These are phyloP conservation scores for Atalantia buxifolia DNA, from an alignment of 345 rosid genomes.

Conservation along the genomic window DNA sequence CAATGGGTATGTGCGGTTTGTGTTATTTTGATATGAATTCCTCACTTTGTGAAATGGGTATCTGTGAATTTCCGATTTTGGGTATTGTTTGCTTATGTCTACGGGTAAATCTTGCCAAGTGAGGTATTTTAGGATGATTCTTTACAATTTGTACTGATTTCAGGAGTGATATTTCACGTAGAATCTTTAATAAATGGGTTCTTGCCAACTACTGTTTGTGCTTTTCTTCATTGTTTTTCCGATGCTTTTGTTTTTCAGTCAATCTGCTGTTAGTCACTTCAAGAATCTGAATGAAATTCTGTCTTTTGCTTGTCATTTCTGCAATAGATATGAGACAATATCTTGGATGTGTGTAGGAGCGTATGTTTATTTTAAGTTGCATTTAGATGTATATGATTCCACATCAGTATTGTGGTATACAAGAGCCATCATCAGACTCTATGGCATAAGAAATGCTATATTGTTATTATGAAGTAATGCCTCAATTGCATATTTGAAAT, in stretches of 20 bases:
- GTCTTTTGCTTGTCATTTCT: not conserved
- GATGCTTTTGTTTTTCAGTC: not conserved
- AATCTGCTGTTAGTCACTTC: not conserved
- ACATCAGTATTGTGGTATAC: not conserved
- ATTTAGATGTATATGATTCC: not conserved
- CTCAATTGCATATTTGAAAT: not conserved
- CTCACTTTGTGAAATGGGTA: slow-evolving; percentile 8
- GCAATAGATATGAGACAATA: too few relatives aligned
- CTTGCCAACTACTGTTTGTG: not conserved
- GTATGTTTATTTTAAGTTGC: not conserved
- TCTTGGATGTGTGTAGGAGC: not conserved
- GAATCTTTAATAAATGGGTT: not conserved
- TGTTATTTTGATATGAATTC: not conserved
- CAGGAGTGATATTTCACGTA: not conserved
- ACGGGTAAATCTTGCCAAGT: not conserved
- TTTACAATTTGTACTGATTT: not conserved
- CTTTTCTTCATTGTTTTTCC: not conserved
- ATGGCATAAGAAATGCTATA: not conserved
- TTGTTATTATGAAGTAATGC: not conserved
- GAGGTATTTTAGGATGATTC: not conserved
- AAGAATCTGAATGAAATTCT: not conserved
- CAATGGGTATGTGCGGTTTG: slow-evolving; percentile 1
- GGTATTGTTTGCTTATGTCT: not conserved
- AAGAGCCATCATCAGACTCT: not conserved
- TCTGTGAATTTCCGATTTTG: not conserved